These are phyloP conservation scores for Solanum clarkiae DNA, from an alignment of 257 asterid genomes.

Conservation along the genomic window DNA sequence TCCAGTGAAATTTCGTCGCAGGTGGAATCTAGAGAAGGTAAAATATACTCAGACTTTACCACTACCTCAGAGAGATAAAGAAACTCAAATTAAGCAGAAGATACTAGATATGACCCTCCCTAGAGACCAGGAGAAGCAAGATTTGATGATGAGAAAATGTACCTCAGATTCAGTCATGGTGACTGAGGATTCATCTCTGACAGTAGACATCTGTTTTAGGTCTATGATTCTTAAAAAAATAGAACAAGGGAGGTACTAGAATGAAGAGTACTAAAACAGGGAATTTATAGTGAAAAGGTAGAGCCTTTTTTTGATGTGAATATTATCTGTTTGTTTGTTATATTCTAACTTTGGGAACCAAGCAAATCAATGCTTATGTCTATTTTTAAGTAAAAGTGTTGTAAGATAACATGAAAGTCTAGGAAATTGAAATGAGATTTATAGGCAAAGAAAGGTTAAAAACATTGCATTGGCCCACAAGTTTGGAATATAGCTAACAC, in stretches of 20 bases:
- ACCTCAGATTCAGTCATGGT: background rate
- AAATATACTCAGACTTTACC: too few relatives aligned
- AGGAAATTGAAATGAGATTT: background rate
- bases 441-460: background rate
- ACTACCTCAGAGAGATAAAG: too few relatives aligned
- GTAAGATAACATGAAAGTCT: background rate
- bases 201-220: background rate
- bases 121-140: background rate
- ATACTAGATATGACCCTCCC: too few relatives aligned
- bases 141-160: background rate
- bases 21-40: accelerated
- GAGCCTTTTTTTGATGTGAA: background rate
- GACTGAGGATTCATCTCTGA: background rate
- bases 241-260: background rate
- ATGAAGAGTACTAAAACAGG: background rate
- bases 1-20: too few relatives aligned
- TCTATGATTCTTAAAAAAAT: background rate
- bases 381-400: background rate
- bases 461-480: background rate
- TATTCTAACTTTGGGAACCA: background rate
- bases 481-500: background rate
- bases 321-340: background rate
- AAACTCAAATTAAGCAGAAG: too few relatives aligned
- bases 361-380: background rate
- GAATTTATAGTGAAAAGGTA: background rate